phyloP scores from a whole-genome alignment of 148 eudicot genomes.

The Camellia japonica region DNA sequence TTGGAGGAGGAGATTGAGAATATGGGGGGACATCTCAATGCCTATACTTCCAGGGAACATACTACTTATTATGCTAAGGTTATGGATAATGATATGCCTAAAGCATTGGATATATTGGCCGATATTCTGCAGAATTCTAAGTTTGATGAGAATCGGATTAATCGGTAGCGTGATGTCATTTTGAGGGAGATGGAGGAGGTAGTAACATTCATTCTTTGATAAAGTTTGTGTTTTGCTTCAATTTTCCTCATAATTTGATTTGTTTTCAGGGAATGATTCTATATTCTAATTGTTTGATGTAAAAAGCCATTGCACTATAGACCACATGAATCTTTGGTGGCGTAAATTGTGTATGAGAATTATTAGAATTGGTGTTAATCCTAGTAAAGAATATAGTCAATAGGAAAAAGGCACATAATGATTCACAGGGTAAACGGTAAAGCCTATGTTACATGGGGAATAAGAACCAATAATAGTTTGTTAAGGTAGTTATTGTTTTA shows the following conservation, averaged over 20 bases:
- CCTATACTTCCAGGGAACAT: constrained; percentile 83
- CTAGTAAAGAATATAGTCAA: background rate
- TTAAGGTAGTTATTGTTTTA: background rate
- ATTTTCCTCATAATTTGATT: background rate
- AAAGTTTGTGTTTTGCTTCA: background rate
- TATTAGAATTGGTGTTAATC: background rate
- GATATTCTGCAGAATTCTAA: constrained; percentile 89
- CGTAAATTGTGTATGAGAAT: background rate
- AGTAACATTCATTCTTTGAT: background rate
- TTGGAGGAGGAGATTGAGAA: constrained; percentile 89
- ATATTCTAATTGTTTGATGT: too few relatives aligned
- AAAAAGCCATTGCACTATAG: too few relatives aligned
- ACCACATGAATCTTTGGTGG: background rate
- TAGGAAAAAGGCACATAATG: background rate
- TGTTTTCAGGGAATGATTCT: background rate
- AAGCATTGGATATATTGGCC: constrained; percentile 67
- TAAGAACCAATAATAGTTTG: background rate
- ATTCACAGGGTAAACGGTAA: background rate
- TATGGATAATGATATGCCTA: constrained; percentile 55
- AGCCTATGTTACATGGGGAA: background rate
- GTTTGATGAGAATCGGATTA: constrained; percentile 58
- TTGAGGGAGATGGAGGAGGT: constrained; percentile 97
- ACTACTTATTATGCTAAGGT: constrained; percentile 83
- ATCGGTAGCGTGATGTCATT: constrained; percentile 75
- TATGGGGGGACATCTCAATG: constrained; percentile 92